These are phyloP conservation scores for Xylariaceae sp. DNA, from an alignment of 2,329 filamentous ascomycete species.

Conservation along the genomic window DNA sequence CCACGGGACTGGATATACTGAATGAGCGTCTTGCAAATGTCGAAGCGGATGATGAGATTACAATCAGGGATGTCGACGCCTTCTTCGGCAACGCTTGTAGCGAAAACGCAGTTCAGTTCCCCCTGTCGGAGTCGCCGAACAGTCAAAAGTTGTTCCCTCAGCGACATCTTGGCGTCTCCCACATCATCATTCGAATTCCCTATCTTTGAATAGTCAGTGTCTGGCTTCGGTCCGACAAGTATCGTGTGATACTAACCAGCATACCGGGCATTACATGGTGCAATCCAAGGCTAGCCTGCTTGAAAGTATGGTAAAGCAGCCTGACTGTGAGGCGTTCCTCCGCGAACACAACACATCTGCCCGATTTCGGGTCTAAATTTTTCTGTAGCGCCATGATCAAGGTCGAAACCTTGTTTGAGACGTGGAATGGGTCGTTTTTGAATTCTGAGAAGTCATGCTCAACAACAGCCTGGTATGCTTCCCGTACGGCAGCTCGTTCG, in stretches of 20 bases:
- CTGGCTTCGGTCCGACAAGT: background rate
- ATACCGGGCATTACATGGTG: slow-evolving; percentile 47
- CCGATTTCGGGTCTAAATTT: slow-evolving; percentile 51
- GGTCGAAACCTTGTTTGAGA: slow-evolving; percentile 67
- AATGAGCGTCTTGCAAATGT: slow-evolving; percentile 83
- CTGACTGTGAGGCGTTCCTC: slow-evolving; percentile 69
- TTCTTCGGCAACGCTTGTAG: slow-evolving; percentile 61
- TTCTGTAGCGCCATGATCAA: slow-evolving; percentile 54
- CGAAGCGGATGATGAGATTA: slow-evolving; percentile 66
- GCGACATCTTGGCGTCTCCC: slow-evolving; percentile 56
- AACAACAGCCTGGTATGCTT: slow-evolving; percentile 50
- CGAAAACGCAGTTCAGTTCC: slow-evolving; percentile 55
- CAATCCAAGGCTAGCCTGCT: slow-evolving; percentile 44
- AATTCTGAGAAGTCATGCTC: slow-evolving; percentile 37
- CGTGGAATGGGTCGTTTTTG: slow-evolving; percentile 19
- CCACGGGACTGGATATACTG: slow-evolving; percentile 93
- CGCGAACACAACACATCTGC: slow-evolving; percentile 84
- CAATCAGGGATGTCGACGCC: slow-evolving; percentile 62
- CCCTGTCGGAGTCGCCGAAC: slow-evolving; percentile 58
- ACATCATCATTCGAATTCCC: slow-evolving; percentile 37
- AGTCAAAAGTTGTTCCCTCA: slow-evolving; percentile 65
- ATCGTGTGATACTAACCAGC: slow-evolving; percentile 36
- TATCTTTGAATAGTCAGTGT: slow-evolving; percentile 19
- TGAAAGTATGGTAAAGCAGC: slow-evolving; percentile 62
- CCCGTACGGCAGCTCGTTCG: slow-evolving; percentile 38